Evolutionary conservation across 2,329 filamentous ascomycete species (phyloP).

Genomic region (Fusarium miscanthi): DNA sequence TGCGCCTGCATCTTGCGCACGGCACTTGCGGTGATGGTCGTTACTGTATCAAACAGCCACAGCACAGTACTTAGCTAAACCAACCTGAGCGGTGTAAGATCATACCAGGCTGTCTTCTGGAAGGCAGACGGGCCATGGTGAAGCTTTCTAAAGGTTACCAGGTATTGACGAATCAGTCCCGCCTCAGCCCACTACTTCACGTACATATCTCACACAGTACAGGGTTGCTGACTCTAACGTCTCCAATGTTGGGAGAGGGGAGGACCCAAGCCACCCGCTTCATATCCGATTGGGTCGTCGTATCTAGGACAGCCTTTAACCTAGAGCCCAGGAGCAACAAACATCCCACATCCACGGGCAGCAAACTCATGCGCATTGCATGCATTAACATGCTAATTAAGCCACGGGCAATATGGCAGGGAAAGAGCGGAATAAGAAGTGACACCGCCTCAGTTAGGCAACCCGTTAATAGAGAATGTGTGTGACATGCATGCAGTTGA

Average conservation of each 20-base stretch:
- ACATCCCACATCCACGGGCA: constrained; percentile 44
- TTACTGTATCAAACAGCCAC: constrained; percentile 1
- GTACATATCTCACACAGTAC: constrained; percentile 41
- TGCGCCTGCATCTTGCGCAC: constrained; percentile 5
- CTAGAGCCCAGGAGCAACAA: constrained; percentile 44
- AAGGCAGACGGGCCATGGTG: constrained; percentile 25
- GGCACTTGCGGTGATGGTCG: constrained; percentile 14
- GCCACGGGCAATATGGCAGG: constrained; percentile 35
- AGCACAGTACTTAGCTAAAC: not conserved
- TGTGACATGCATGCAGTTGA: not conserved
- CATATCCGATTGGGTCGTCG: constrained; percentile 43
- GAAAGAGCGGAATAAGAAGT: constrained; percentile 22
- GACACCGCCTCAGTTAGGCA: constrained; percentile 18
- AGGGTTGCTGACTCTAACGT: constrained; percentile 28
- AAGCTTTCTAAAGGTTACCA: constrained; percentile 14
- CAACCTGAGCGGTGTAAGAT: constrained; percentile 17
- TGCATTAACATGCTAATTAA: constrained; percentile 41
- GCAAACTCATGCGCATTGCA: constrained; percentile 45
- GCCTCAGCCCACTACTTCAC: constrained; percentile 28
- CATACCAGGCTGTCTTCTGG: constrained; percentile 13
- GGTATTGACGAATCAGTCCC: constrained; percentile 29
- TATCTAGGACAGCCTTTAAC: constrained; percentile 40
- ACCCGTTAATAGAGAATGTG: not conserved
- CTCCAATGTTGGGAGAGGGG: constrained; percentile 22
- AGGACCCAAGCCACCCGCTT: constrained; percentile 24